A percentile compares a stretch with the other conserved stretches of the same genome.
These are phyloP conservation scores for Amanita brunnescens DNA, from an alignment of 768 basidiomycete species.

Conservation along the genomic window DNA sequence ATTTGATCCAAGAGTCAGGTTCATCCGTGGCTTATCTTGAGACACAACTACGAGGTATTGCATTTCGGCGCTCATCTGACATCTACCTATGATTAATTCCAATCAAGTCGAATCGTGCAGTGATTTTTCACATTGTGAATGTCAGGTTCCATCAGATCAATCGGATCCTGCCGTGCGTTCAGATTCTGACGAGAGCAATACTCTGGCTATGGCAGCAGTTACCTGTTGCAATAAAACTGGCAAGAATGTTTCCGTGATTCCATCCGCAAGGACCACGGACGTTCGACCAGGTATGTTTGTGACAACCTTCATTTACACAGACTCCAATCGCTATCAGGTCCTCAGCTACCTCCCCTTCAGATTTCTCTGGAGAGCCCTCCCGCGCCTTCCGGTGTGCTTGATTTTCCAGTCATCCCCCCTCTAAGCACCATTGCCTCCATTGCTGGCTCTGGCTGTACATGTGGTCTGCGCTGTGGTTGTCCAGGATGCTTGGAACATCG, in stretches of 20 bases:
- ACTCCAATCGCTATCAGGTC: slow-evolving; percentile 17
- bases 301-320: background rate
- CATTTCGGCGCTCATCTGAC: slow-evolving; percentile 4
- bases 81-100: slow-evolving; percentile 9
- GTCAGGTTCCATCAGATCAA: slow-evolving; percentile 4
- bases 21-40: slow-evolving; percentile 25
- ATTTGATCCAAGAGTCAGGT: slow-evolving; percentile 31
- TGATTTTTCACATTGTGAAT: slow-evolving; percentile 40
- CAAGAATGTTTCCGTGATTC: slow-evolving; percentile 6
- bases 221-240: slow-evolving; percentile 14
- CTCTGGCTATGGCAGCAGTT: slow-evolving; percentile 32
- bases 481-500: slow-evolving; percentile 70
- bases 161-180: slow-evolving; percentile 9
- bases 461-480: slow-evolving; percentile 60
- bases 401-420: slow-evolving; percentile 52
- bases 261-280: background rate
- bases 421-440: slow-evolving; percentile 49
- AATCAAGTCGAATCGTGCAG: slow-evolving; percentile 46
- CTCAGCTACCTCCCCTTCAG: slow-evolving; percentile 44
- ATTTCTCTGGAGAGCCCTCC: slow-evolving; percentile 18
- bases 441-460: slow-evolving; percentile 65
- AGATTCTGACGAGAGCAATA: slow-evolving; percentile 13
- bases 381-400: slow-evolving; percentile 24
- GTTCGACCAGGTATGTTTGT: background rate
- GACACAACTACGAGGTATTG: slow-evolving; percentile 41